These are phyloP conservation scores for Clathrus columnatus DNA, from an alignment of 768 basidiomycete species.

Conservation along the genomic window DNA sequence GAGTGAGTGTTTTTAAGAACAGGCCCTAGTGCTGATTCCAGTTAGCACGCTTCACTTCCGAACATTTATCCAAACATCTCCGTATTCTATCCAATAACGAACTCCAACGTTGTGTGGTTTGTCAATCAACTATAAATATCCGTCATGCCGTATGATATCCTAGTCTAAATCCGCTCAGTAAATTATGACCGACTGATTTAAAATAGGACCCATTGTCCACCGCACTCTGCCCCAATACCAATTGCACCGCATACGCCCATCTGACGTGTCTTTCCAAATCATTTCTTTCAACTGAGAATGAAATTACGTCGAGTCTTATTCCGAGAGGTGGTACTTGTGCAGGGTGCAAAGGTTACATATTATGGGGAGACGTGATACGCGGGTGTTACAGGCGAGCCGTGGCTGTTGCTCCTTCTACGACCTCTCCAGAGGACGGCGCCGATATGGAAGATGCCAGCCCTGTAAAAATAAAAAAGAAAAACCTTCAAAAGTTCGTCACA, in stretches of 20 bases:
- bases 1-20: not conserved
- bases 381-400: conserved; percentile 55
- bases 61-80: conserved; percentile 13
- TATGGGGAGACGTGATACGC: conserved; percentile 65
- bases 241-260: conserved; percentile 49
- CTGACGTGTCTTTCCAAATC: conserved; percentile 43
- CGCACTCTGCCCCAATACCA: conserved; percentile 43
- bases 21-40: not conserved
- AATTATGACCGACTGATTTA: not conserved
- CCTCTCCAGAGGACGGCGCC: not conserved
- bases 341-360: conserved; percentile 41
- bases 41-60: conserved; percentile 9
- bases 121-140: conserved; percentile 31
- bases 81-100: not conserved
- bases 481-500: not conserved
- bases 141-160: conserved; percentile 33
- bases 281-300: conserved; percentile 29
- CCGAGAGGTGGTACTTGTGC: conserved; percentile 57
- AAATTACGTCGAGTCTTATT: conserved; percentile 27
- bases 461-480: not conserved
- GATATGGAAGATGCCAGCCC: not conserved
- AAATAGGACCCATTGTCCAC: conserved; percentile 41
- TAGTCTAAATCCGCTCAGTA: not conserved
- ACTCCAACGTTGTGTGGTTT: conserved; percentile 19
- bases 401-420: too few species aligned